Percentiles rank a stretch among this genome's conserved stretches.
Evolutionary conservation across 306 rosid species (phyloP).

Genomic region (Cicer pinnatifidum): DNA sequence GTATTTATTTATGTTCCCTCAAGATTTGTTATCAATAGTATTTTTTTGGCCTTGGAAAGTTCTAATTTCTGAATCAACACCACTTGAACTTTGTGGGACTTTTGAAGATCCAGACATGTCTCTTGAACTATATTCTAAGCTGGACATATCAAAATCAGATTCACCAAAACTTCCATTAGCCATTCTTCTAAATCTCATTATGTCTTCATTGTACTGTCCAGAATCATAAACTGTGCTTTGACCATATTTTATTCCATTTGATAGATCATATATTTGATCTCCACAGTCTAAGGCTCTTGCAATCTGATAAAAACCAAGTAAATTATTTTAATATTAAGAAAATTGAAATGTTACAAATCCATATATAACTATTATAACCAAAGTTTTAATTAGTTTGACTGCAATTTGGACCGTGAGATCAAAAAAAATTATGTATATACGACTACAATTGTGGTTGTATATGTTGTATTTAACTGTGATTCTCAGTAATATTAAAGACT

Average conservation of each 20-base stretch:
- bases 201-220: slow-evolving; percentile 67
- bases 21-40: slow-evolving; percentile 29
- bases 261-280: slow-evolving; percentile 66
- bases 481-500: too few relatives aligned
- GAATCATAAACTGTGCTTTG: slow-evolving; percentile 81
- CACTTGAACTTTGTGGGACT: slow-evolving; percentile 46
- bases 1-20: slow-evolving; percentile 24
- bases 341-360: background rate
- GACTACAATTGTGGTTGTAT: too few relatives aligned
- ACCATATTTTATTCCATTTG: slow-evolving; percentile 88
- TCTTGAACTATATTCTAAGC: slow-evolving; percentile 51
- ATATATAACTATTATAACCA: background rate
- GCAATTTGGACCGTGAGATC: too few relatives aligned
- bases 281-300: slow-evolving; percentile 78
- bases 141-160: slow-evolving; percentile 54
- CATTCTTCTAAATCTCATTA: slow-evolving; percentile 64
- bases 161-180: slow-evolving; percentile 55
- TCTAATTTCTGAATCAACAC: slow-evolving; percentile 55
- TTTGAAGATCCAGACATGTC: slow-evolving; percentile 50
- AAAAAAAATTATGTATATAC: too few relatives aligned
- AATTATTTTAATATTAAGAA: slow-evolving; percentile 3
- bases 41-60: slow-evolving; percentile 40
- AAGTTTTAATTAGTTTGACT: too few relatives aligned
- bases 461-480: too few relatives aligned
- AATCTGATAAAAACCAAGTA: slow-evolving; percentile 59